Conservation (phyloP, 2,329 filamentous ascomycete species). For the Aureobasidium sp. region DNA sequence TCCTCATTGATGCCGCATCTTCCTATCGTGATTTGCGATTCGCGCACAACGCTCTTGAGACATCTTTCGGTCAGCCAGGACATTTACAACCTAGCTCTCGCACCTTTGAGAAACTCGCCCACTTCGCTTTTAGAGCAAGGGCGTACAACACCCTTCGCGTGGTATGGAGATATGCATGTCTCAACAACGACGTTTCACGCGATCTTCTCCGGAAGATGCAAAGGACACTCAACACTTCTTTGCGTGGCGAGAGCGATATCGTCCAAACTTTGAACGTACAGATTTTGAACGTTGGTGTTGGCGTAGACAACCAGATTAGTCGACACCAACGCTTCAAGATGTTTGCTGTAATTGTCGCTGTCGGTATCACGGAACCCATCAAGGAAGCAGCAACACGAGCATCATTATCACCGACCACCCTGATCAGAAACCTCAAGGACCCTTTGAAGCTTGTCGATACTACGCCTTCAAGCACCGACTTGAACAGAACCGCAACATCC, state of each 20-base stretch:
- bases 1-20: slow-evolving; percentile 18
- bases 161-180: slow-evolving; percentile 27
- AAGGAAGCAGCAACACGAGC: neutral
- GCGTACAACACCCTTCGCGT: slow-evolving; percentile 24
- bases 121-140: slow-evolving; percentile 18
- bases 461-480: neutral
- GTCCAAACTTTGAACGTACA: too few species aligned
- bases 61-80: neutral
- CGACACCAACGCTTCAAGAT: neutral
- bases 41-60: neutral
- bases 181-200: slow-evolving; percentile 17
- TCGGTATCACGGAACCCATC: neutral
- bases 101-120: slow-evolving; percentile 19
- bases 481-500: too few species aligned
- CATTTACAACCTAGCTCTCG: slow-evolving; percentile 4
- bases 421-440: too few species aligned
- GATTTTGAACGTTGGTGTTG: neutral
- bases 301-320: neutral
- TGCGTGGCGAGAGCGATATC: neutral
- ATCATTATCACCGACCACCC: neutral
- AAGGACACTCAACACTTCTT: neutral
- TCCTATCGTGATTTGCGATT: slow-evolving; percentile 8
- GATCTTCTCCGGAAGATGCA: neutral
- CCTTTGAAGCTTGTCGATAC: too few species aligned
- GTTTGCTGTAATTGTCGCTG: neutral